Conservation (phyloP, 768 basidiomycete genomes). For the Termitomyces sp. region DNA sequence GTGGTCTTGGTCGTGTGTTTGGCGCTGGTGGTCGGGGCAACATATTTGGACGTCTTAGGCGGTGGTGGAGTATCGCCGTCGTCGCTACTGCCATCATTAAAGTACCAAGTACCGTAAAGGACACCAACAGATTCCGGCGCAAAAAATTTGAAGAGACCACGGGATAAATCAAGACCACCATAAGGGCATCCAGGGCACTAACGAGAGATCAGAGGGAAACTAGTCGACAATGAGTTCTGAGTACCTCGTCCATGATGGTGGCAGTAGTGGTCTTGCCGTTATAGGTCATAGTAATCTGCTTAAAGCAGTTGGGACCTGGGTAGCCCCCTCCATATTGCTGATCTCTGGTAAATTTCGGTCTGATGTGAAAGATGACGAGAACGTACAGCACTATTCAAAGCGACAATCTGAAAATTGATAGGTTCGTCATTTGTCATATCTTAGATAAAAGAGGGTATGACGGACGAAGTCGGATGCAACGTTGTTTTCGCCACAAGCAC, state of each 20-base stretch:
- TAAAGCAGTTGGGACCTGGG: slow-evolving; percentile 48
- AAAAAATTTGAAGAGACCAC: slow-evolving; percentile 54
- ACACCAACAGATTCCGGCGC: slow-evolving; percentile 38
- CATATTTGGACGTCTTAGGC: slow-evolving; percentile 10
- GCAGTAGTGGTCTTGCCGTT: slow-evolving; percentile 57
- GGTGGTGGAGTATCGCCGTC: slow-evolving; percentile 11
- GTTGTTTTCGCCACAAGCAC: slow-evolving; percentile 28
- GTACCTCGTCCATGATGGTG: slow-evolving; percentile 58
- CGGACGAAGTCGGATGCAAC: slow-evolving; percentile 23
- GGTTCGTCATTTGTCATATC: neutral
- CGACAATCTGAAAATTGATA: slow-evolving; percentile 23
- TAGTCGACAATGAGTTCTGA: slow-evolving; percentile 10
- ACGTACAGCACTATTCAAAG: slow-evolving; percentile 30
- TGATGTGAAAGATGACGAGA: neutral
- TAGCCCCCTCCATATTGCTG: slow-evolving; percentile 55
- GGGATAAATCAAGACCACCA: slow-evolving; percentile 60
- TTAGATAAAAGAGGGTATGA: neutral
- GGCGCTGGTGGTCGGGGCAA: slow-evolving; percentile 13
- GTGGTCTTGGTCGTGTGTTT: slow-evolving; percentile 6
- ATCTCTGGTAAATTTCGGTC: neutral
- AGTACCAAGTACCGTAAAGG: slow-evolving; percentile 49
- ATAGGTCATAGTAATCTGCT: slow-evolving; percentile 58
- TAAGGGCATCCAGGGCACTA: slow-evolving; percentile 25
- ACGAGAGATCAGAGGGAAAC: neutral
- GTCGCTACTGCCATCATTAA: slow-evolving; percentile 21